phyloP scores from a whole-genome alignment of 2,329 filamentous ascomycete genomes.

The Fusarium sp. region DNA sequence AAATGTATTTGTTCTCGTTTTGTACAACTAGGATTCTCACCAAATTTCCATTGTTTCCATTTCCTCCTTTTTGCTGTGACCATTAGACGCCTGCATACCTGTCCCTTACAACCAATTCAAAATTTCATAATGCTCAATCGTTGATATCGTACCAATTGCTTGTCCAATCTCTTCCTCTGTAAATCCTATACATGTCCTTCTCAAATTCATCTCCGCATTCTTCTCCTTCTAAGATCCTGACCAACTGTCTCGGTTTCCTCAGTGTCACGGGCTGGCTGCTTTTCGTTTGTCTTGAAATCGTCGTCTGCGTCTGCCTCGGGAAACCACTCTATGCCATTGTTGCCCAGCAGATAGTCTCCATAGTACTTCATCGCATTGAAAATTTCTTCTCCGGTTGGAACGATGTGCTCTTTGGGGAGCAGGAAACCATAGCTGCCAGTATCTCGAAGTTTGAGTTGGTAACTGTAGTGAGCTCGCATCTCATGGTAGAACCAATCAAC shows the following conservation, averaged over 20 bases:
- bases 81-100: constrained; percentile 36
- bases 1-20: constrained; percentile 25
- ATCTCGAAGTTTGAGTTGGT: constrained; percentile 94
- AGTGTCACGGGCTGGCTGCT: neutral
- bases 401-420: constrained; percentile 85
- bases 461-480: constrained; percentile 83
- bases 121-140: constrained; percentile 34
- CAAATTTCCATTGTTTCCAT: constrained; percentile 27
- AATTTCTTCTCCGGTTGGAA: constrained; percentile 90
- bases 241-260: constrained; percentile 33
- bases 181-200: neutral
- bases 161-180: constrained; percentile 9
- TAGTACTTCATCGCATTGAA: constrained; percentile 87
- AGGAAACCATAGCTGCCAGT: constrained; percentile 95
- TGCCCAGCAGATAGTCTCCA: constrained; percentile 81
- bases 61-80: constrained; percentile 29
- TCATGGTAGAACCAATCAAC: constrained; percentile 98
- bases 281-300: constrained; percentile 24
- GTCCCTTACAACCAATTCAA: constrained; percentile 20
- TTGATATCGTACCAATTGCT: constrained; percentile 24
- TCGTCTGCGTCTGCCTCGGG: constrained; percentile 44
- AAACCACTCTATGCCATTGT: constrained; percentile 72
- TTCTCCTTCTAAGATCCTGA: constrained; percentile 52
- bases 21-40: constrained; percentile 24
- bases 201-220: constrained; percentile 45